Base-by-base conservation (phyloP, 768 basidiomycete genomes). In the Hirschioporus abietinus region DNA sequence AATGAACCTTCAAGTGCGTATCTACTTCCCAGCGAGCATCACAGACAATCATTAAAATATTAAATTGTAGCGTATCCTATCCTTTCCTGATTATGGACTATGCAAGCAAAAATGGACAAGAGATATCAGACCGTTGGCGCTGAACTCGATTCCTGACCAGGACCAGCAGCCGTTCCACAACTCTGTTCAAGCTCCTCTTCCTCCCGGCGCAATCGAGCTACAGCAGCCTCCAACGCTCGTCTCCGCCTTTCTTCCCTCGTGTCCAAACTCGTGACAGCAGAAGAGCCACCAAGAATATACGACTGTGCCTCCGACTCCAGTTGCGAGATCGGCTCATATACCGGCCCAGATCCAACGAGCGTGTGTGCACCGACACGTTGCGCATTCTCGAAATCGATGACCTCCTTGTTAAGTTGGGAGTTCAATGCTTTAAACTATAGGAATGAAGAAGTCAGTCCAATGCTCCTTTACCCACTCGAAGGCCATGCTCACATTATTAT, bases 381-480 rank as follows among this genome's bases (percentile, higher is more conserved):
- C 1, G 83, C 80, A 5, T 81, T 80, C 72, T 92, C 92, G 64
- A 85, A 91, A 70, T 87, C 88, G 0, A 80, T 80, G 0, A 92
- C 88, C 72, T 93, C 90, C 7, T 84, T 80, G 72, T 91, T 92
- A 1, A 92, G 81, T 66, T 84, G 79, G 1, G 90, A 91, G 72
- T 92, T 91, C 6, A 93, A 78, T 67, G 84, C 82, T 72, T 91
- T 92, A 74, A 93, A 93, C 92, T 88, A 6, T 20, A 12, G 18
- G 9, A 34, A 27, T 30, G 30, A 18, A 35, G 18, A 27, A 26
- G 30, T 23, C 4, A 20, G 12, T 52, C 12, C 4, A 1, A 52
- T 15, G 20, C 12, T 52, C 42, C 27, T n/a, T 34, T 15, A 9
- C 58, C 7, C 35, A 15, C 27, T 36, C 5, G 52, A 35, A 61